Percentiles rank a stretch among this genome's conserved stretches.
Evolutionary conservation across 1,284 basidiomycete species (phyloP).

Genomic region (Thecaphora thlaspeos): DNA sequence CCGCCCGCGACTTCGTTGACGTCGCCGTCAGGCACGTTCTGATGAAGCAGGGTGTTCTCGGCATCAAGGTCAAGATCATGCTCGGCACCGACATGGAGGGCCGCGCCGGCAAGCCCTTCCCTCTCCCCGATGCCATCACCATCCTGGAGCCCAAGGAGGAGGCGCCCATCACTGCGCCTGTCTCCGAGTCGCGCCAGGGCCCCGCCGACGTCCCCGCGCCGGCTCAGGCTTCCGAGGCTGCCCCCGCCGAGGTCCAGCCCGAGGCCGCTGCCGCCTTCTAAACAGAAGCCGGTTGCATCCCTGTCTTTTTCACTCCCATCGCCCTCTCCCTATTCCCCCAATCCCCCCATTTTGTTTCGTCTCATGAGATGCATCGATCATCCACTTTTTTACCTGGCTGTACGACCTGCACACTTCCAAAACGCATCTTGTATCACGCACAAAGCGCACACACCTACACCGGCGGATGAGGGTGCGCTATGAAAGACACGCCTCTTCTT

Average conservation of each 20-base stretch:
- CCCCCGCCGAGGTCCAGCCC: constrained; percentile 41
- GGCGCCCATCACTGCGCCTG: constrained; percentile 59
- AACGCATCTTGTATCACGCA: constrained; percentile 2
- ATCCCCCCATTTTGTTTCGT: constrained; percentile 36
- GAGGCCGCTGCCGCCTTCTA: constrained; percentile 44
- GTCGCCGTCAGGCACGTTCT: constrained; percentile 97
- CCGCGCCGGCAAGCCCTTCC: constrained; percentile 78
- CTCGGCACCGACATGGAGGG: constrained; percentile 84
- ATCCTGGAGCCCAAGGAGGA: constrained; percentile 78
- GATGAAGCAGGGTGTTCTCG: constrained; percentile 97
- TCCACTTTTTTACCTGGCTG: constrained; percentile 10
- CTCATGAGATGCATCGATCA: constrained; percentile 2
- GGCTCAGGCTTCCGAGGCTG: constrained; percentile 10
- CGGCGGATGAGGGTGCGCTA: too few species aligned
- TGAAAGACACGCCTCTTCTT: not conserved
- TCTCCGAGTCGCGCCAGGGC: constrained; percentile 53
- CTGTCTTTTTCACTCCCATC: constrained; percentile 25
- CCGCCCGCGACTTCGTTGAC: constrained; percentile 93
- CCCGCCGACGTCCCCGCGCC: constrained; percentile 37
- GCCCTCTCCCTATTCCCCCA: constrained; percentile 31
- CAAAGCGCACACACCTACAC: not conserved
- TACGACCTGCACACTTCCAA: constrained; percentile 1
- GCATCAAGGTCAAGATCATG: constrained; percentile 99
- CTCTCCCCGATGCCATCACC: constrained; percentile 91
- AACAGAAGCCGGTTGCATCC: constrained; percentile 1